Evolutionary conservation across 2,329 filamentous ascomycete genomes (phyloP), one percentile per base, ranked within the genome.

Genomic region (Bipolaris oryzae): DNA sequence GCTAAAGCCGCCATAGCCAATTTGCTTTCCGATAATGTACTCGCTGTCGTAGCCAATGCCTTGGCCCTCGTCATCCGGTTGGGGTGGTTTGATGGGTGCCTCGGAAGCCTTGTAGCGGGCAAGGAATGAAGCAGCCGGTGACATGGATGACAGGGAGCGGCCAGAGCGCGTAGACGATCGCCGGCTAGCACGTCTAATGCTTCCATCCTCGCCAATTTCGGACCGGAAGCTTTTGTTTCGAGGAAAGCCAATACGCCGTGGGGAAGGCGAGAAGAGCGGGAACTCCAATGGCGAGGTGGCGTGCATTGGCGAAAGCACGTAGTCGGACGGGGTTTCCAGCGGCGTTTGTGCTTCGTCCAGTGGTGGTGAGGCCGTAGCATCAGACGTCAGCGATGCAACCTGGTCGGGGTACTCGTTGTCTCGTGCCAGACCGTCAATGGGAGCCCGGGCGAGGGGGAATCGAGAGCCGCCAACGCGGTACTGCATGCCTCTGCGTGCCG

Each of bases 11-110:
- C 87, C 87, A 60, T 80, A 84, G 3, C 85, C 87, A 57, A 89
- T 85, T 57, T 86, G 83, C 62, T 87, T 86, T 45, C 87, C 87
- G 49, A 89, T 84, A 31, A 89, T 85, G 71, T 89, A 89, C 60
- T 87, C 85, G 50, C 83, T 77, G 39, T 79, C 67, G 44, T 80
- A 81, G 39, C 86, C 87, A 44, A 89, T 84, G 57, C 87, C 83
- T 69, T 89, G 86, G 3, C 87, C 87, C 76, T 89, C 87, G 46
- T 87, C 85, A 67, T 89, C 87, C 11, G 85, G 86, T 57, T 86
- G 80, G 4, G 76, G 61, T 68, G 76, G 50, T 69, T 77, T 66
- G 70, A 78, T 50, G 68, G 80, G 51, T 57, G 70, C 53, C 47
- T 72, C 67, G 43, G 67, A 65, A 33, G 63, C 66, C 67, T 75